Conservation (phyloP, 345 rosid species). For the Nasturtium officinale region DNA sequence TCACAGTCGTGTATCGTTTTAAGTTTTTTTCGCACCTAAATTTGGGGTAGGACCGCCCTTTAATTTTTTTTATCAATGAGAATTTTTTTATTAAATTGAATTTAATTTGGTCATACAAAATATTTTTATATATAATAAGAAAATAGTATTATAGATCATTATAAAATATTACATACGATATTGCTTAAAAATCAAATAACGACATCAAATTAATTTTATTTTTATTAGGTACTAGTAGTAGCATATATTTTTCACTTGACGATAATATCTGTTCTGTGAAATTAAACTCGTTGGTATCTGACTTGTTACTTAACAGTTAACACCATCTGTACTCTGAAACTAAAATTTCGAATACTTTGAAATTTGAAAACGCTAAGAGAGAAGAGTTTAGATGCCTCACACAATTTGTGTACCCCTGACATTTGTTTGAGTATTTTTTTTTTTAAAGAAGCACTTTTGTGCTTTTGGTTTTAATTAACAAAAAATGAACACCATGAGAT, state of each 20-base stretch:
- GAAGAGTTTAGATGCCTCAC: not conserved
- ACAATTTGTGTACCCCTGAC: not conserved
- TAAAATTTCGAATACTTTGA: not conserved
- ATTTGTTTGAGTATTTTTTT: not conserved
- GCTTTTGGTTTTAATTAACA: slow-evolving; percentile 26
- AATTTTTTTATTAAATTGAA: too few relatives aligned
- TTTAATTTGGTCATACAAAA: too few relatives aligned
- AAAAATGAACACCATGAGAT: slow-evolving; percentile 42
- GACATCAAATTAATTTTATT: too few relatives aligned
- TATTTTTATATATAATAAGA: too few relatives aligned
- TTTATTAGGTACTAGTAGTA: too few relatives aligned
- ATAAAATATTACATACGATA: too few relatives aligned
- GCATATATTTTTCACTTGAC: not conserved
- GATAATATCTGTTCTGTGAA: not conserved
- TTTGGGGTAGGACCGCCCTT: not conserved
- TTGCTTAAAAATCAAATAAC: not conserved
- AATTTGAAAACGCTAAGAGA: not conserved
- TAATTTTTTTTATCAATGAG: too few relatives aligned
- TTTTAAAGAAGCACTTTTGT: not conserved
- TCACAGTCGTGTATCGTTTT: too few relatives aligned
- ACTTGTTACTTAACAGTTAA: too few relatives aligned
- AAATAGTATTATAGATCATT: not conserved
- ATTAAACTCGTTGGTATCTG: too few relatives aligned
- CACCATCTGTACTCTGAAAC: too few relatives aligned
- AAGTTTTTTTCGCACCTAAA: too few relatives aligned